Evolutionary conservation across 2,329 filamentous ascomycete species (phyloP), one percentile per base, ranked within the genome.

Genomic region (Colletotrichum sp.): DNA sequence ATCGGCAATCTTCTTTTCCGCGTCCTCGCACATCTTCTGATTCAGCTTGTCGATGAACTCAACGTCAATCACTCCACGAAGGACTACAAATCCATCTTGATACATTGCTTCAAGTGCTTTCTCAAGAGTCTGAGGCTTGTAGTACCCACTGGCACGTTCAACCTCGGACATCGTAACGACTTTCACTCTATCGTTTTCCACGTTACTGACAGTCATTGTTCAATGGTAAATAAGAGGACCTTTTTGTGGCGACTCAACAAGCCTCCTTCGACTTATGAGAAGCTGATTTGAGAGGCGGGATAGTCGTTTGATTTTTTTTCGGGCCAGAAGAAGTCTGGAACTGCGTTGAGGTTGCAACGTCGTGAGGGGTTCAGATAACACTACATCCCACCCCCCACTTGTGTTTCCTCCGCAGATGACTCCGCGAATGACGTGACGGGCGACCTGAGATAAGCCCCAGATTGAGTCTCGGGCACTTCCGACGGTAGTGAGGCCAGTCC

Each of bases 11-110:
- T 84, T 81, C 6, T 79, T 78, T 5, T 83, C 83, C 2, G 90
- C 90, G 78, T 93, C 91, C 58, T 88, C 54, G 2, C 89, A 84
- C 91, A 93, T 93, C 76, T 87, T 89, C 62, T 77, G 75, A 77
- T 93, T 92, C 54, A 93, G 81, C 7, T 78, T 77, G 76, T 92
- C 88, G 6, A 93, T 81, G n/a, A 86, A 79, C 0, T 82, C 78
- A 75, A 89, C 86, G 0, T 86, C 84, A 29, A 91, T 83, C 4
- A 86, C 86, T 77, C 89, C 82, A 66, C 90, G 85, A 4, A 92
- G 80, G 0, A 92, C 87, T 2, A 92, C 88, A 1, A 92, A 80
- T 0, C 90, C 90, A 75, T 92, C 90, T 33, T 80, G 78, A 66
- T 89, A 85, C 9, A 91, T 76, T 33, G 86, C 83, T 4, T 86